These are phyloP conservation scores for Tylopilus sp. DNA, from an alignment of 1,284 basidiomycete genomes.

Conservation along the genomic window DNA sequence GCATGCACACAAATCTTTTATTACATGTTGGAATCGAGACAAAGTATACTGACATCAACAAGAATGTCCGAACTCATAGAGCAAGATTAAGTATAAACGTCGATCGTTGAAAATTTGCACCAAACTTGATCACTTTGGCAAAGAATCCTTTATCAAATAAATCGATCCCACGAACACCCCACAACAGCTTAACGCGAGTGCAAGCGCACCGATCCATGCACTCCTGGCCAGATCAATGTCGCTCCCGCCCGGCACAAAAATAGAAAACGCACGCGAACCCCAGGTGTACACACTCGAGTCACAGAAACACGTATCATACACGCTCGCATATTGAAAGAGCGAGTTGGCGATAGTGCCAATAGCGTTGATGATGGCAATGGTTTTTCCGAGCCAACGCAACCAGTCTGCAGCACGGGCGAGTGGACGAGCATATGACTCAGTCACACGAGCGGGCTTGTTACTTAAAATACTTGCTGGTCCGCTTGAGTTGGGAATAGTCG, in stretches of 20 bases:
- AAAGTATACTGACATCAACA: no score
- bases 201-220: background rate
- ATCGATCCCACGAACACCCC: background rate
- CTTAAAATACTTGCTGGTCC: background rate
- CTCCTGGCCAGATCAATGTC: background rate
- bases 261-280: background rate
- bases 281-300: background rate
- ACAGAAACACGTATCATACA: background rate
- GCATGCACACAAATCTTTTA: no score
- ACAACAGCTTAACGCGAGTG: background rate
- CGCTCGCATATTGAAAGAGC: background rate
- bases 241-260: background rate
- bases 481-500: no score
- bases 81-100: no score
- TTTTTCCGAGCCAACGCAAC: background rate
- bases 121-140: no score
- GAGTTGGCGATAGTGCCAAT: background rate
- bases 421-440: background rate
- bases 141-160: no score
- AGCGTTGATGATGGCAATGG: background rate
- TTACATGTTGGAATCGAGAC: no score
- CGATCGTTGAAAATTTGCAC: no score
- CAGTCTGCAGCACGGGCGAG: background rate
- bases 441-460: background rate
- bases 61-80: no score